Evolutionary conservation across 2,329 filamentous ascomycete genomes (phyloP).

Genomic region (Clarireedia sp.): DNA sequence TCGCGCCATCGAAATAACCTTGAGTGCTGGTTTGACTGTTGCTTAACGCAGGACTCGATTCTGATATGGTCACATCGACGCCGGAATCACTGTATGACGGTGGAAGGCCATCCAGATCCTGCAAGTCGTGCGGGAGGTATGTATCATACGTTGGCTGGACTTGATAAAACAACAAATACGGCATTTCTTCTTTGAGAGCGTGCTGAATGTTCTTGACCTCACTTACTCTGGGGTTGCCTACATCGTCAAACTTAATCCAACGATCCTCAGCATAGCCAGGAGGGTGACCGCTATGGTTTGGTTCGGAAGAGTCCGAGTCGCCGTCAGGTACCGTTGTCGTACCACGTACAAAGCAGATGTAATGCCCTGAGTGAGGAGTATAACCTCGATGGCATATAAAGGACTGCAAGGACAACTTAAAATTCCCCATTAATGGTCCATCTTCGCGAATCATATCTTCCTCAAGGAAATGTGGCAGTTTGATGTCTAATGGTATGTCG

Average conservation of each 20-base stretch:
- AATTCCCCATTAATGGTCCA: constrained; percentile 68
- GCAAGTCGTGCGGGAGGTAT: constrained; percentile 15
- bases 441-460: constrained; percentile 57
- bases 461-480: constrained; percentile 83
- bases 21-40: not conserved
- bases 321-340: constrained; percentile 54
- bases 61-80: constrained; percentile 16
- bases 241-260: constrained; percentile 91
- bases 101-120: constrained; percentile 35
- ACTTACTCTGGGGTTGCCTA: constrained; percentile 61
- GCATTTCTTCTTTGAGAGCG: constrained; percentile 76
- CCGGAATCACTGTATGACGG: constrained; percentile 48
- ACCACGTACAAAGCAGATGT: constrained; percentile 76
- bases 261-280: constrained; percentile 62
- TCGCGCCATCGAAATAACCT: constrained; percentile 36
- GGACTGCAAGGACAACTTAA: constrained; percentile 85
- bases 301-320: constrained; percentile 46
- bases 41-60: not conserved
- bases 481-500: constrained; percentile 82
- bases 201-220: constrained; percentile 66
- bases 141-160: constrained; percentile 74
- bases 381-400: constrained; percentile 87
- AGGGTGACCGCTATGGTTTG: constrained; percentile 37
- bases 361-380: constrained; percentile 83
- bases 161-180: constrained; percentile 93